Evolutionary conservation across 345 rosid genomes (phyloP).

Genomic region (Zanthoxylum bungeanum): DNA sequence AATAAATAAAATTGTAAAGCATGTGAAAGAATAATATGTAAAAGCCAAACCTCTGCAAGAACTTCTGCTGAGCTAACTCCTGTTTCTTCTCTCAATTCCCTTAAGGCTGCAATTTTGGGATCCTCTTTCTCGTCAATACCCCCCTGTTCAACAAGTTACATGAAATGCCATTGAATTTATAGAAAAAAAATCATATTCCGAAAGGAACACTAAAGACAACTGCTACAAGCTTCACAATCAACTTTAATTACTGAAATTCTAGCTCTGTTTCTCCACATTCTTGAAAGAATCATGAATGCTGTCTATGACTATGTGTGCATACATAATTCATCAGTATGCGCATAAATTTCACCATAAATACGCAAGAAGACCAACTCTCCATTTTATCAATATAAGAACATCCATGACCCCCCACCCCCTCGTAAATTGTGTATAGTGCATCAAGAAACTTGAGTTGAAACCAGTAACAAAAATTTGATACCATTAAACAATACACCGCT

Average conservation of each 20-base stretch:
- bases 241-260: not conserved
- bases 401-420: no score
- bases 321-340: no score
- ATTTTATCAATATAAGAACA: no score
- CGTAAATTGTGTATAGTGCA: no score
- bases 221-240: not conserved
- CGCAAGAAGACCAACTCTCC: no score
- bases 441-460: no score
- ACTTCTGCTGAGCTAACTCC: slow-evolving; percentile 73
- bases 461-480: no score
- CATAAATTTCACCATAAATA: no score
- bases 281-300: not conserved
- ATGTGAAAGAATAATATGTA: not conserved
- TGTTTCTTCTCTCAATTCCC: slow-evolving; percentile 82
- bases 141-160: slow-evolving; percentile 37
- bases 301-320: no score
- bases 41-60: slow-evolving; percentile 59
- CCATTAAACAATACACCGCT: no score
- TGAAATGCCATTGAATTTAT: not conserved
- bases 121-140: slow-evolving; percentile 77
- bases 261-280: not conserved
- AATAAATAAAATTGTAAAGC: not conserved
- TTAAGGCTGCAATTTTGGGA: slow-evolving; percentile 57
- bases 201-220: not conserved
- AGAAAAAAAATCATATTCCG: not conserved